Evolutionary conservation across 2,329 filamentous ascomycete genomes (phyloP).

Genomic region (Colletotrichum tabaci): DNA sequence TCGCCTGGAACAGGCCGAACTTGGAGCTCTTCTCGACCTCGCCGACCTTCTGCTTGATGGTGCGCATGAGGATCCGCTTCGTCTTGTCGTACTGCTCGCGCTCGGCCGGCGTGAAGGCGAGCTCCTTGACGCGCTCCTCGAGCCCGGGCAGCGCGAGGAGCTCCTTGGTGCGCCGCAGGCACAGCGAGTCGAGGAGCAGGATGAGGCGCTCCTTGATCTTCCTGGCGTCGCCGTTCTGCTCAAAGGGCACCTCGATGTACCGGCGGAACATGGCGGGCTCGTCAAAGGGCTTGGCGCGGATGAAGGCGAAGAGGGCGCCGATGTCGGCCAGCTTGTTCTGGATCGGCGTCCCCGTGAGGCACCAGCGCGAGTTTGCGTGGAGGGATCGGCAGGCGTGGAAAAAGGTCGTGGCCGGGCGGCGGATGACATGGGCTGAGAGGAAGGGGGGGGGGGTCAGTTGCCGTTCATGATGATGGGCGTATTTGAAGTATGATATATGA

Average conservation of each 20-base stretch:
- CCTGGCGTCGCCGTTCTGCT: conserved; percentile 42
- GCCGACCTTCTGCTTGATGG: conserved; percentile 55
- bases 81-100: conserved; percentile 56
- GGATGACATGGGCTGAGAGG: conserved; percentile 60
- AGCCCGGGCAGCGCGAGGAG: conserved; percentile 54
- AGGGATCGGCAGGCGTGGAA: conserved; percentile 60
- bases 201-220: conserved; percentile 50
- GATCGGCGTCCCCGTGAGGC: conserved; percentile 67
- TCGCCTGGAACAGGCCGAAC: conserved; percentile 62
- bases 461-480: neutral
- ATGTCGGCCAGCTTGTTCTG: conserved; percentile 69
- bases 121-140: conserved; percentile 43
- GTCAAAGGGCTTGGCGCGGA: conserved; percentile 59
- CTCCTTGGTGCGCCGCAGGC: conserved; percentile 59
- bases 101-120: conserved; percentile 51
- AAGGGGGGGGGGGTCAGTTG: neutral
- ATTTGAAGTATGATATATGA: too few species aligned
- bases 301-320: conserved; percentile 64
- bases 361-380: conserved; percentile 63
- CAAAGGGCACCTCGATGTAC: conserved; percentile 60
- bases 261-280: conserved; percentile 58
- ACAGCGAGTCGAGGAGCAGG: conserved; percentile 55
- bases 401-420: conserved; percentile 61
- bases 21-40: conserved; percentile 53
- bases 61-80: conserved; percentile 54